Base-by-base conservation (phyloP, 2,329 filamentous ascomycete species). In the Arthrobotrys conoides region DNA sequence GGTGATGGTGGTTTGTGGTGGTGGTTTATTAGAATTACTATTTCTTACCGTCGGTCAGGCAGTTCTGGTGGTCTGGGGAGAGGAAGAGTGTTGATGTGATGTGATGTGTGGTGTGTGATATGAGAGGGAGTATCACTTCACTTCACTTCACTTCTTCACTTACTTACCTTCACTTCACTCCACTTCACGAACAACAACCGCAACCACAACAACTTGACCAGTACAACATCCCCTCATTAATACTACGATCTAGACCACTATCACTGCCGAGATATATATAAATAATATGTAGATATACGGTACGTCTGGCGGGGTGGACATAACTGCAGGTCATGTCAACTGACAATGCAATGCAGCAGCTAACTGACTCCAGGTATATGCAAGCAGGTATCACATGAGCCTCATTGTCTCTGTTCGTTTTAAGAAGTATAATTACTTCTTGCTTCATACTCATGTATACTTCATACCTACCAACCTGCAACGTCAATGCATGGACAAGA, bases 1-100 rank as follows among this genome's bases (percentile, higher is more conserved):
- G 67, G 55, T 49, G 67, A 71, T 38, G 67, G 18, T 41, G 44
- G 33, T 9, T 38, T 53, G 41, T 38, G 5, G 57, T 55, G 44
- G 55, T 20, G 30, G 27, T 66, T 36, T 66, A 66, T 66, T 66
- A 66, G 30, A 33, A 46, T 46, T 66, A 38, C 51, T 49, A 51
- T 51, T 22, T 16, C 38, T 41, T 4, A 5, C 48, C 30, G 51
- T 33, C 27, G 18, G 51, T 55, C 38, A 14, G 38, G n/a, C n/a
- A n/a, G n/a, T n/a, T 41, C 12, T 41, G 33, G 8, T 5, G 33
- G 33, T 3, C 36, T 8, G 12, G 38, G 12, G 12, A 41, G 38
- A 41, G 14, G 10, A 12, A 16, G 38, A 12, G 38, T 14, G 38
- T 41, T 41, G 38, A n/a, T n/a, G n/a, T n/a, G n/a, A n/a, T n/a